Percentiles rank a stretch among this genome's conserved stretches.
Evolutionary conservation across 441 rosid species (phyloP).

Genomic region (Mallotus repandus): DNA sequence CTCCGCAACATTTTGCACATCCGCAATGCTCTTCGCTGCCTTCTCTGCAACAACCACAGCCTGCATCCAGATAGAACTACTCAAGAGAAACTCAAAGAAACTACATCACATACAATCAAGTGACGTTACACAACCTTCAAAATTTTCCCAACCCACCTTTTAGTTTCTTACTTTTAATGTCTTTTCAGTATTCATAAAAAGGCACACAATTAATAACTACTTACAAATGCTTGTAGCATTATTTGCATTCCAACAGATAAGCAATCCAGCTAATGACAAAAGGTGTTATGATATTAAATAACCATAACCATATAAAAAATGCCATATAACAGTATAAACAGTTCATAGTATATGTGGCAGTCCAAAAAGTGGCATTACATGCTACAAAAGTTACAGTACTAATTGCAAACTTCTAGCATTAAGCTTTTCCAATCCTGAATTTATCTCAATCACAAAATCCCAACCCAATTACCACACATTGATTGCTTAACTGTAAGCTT

Average conservation of each 20-base stretch:
- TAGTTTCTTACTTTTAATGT: background rate
- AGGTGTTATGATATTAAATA: background rate
- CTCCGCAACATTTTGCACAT: conserved; percentile 16
- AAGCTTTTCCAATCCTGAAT: background rate
- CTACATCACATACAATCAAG: background rate
- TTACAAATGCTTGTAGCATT: background rate
- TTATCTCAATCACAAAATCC: background rate
- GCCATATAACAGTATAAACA: background rate
- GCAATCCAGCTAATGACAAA: background rate
- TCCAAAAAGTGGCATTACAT: background rate
- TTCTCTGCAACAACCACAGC: conserved; percentile 84
- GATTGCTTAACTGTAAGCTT: background rate
- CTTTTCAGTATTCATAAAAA: background rate
- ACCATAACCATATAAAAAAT: background rate
- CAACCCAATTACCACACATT: background rate
- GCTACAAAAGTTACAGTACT: background rate
- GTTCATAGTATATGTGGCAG: background rate
- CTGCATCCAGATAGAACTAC: conserved; percentile 40
- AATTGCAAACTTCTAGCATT: background rate
- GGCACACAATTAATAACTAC: no score
- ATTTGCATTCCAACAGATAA: background rate
- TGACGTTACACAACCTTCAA: background rate
- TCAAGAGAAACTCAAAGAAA: conserved; percentile 19
- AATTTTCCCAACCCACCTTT: conserved; percentile 1
- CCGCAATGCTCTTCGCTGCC: conserved; percentile 81